Evolutionary conservation across 2,329 filamentous ascomycete genomes (phyloP).

Genomic region (Colletotrichum tropicale): DNA sequence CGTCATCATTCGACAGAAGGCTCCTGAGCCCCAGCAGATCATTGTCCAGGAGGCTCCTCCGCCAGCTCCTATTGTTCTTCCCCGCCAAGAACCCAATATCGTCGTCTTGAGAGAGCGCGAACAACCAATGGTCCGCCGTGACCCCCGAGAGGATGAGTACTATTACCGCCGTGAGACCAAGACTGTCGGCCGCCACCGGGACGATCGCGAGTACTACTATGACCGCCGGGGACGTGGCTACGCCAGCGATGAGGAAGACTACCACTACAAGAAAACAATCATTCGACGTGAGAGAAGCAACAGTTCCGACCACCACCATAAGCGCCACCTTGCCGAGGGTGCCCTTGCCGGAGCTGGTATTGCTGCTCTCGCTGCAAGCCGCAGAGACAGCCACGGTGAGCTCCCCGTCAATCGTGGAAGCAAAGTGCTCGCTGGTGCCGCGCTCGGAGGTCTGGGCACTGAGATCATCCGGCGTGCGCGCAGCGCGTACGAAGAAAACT

Average conservation of each 20-base stretch:
- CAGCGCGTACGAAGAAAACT: constrained; percentile 56
- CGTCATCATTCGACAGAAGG: constrained; percentile 61
- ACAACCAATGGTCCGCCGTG: constrained; percentile 34
- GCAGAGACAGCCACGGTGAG: constrained; percentile 56
- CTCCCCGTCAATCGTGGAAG: constrained; percentile 56
- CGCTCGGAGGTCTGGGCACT: constrained; percentile 66
- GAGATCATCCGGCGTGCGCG: constrained; percentile 64
- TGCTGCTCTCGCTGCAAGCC: constrained; percentile 62
- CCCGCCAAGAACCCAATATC: constrained; percentile 47
- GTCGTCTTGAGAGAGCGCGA: constrained; percentile 50
- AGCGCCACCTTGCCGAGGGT: constrained; percentile 66
- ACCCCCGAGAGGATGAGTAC: constrained; percentile 53
- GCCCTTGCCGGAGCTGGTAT: constrained; percentile 67
- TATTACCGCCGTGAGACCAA: constrained; percentile 54
- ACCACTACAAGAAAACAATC: constrained; percentile 47
- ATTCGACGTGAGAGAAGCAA: constrained; percentile 56
- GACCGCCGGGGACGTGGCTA: constrained; percentile 39
- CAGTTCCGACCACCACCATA: constrained; percentile 54
- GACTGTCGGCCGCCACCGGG: constrained; percentile 40
- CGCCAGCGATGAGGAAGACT: constrained; percentile 44
- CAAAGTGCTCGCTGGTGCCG: constrained; percentile 65
- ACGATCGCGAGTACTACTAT: constrained; percentile 31
- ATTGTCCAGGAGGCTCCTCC: constrained; percentile 63
- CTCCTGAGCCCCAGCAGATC: constrained; percentile 62
- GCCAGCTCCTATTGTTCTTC: constrained; percentile 55